Conservation (phyloP, 2,329 filamentous ascomycete species). For the Diaporthe velutina region DNA sequence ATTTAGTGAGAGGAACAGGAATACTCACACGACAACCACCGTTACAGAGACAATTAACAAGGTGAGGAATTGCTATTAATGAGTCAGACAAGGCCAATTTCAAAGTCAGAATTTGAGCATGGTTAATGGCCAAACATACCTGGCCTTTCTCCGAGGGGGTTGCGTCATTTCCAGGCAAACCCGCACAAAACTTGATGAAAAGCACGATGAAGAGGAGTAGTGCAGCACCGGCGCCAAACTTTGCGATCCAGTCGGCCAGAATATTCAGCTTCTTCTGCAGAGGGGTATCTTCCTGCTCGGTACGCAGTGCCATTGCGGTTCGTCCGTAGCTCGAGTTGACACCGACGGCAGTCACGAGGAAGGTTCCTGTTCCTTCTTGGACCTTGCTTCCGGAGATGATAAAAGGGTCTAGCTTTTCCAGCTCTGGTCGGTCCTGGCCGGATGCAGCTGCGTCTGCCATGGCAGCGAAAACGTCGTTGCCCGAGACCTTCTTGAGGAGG, state of each 20-base stretch:
- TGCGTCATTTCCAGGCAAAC: constrained; percentile 62
- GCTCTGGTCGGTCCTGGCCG: constrained; percentile 47
- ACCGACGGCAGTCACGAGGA: constrained; percentile 66
- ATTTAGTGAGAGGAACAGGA: rapidly evolving
- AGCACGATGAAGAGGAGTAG: constrained; percentile 82
- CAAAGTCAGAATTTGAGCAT: not conserved
- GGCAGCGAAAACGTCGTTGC: constrained; percentile 68
- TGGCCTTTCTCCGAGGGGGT: constrained; percentile 70
- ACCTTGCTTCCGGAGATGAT: constrained; percentile 70
- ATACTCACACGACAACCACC: constrained; percentile 71
- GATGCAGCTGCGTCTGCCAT: constrained; percentile 65
- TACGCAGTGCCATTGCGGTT: constrained; percentile 68
- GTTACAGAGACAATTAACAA: constrained; percentile 76
- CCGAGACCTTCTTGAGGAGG: constrained; percentile 75
- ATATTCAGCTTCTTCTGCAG: constrained; percentile 66
- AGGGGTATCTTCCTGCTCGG: constrained; percentile 65
- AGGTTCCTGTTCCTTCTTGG: constrained; percentile 66
- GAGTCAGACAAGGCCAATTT: not conserved
- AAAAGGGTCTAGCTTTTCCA: constrained; percentile 72
- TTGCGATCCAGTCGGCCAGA: constrained; percentile 64
- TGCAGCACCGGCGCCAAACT: constrained; percentile 74
- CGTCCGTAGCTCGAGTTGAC: constrained; percentile 67
- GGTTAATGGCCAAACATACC: constrained; percentile 13
- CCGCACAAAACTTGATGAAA: constrained; percentile 79
- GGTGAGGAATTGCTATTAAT: constrained; percentile 60